Evolutionary conservation across 495 filamentous ascomycete species (phyloP).

Genomic region (Penicillium chermesinum): DNA sequence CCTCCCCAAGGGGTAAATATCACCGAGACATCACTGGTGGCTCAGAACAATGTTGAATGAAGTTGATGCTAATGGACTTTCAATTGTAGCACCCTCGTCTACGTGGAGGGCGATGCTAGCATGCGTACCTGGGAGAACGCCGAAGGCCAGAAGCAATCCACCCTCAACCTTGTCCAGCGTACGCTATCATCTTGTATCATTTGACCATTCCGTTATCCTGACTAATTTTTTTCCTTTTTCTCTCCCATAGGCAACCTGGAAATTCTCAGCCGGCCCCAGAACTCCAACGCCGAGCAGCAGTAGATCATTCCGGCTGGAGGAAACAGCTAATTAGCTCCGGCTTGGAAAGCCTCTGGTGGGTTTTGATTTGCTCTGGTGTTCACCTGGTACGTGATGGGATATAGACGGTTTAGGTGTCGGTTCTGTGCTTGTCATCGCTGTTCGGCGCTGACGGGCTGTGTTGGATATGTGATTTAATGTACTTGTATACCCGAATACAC

Average conservation of each 20-base stretch:
- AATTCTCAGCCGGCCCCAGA: conserved; percentile 47
- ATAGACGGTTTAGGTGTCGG: not conserved
- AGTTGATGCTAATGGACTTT: conserved; percentile 1
- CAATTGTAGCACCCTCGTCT: conserved; percentile 55
- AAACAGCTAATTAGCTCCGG: not conserved
- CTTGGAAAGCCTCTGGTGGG: too few relatives aligned
- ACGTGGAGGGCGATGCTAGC: conserved; percentile 66
- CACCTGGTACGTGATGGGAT: conserved; percentile 1
- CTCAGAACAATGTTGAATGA: too few relatives aligned
- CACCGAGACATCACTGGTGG: not conserved
- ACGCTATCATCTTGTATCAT: conserved; percentile 29
- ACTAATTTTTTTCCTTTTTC: conserved; percentile 5
- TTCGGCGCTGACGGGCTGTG: conserved; percentile 4
- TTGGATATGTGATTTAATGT: conserved; percentile 23
- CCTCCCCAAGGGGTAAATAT: conserved; percentile 75
- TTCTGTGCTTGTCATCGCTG: not conserved
- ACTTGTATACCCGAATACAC: conserved; percentile 31
- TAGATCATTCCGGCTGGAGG: not conserved
- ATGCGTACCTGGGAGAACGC: conserved; percentile 56
- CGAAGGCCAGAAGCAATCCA: conserved; percentile 54
- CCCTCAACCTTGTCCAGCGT: conserved; percentile 69
- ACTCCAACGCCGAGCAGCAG: conserved; percentile 3
- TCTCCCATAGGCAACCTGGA: conserved; percentile 50
- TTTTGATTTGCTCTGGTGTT: conserved; percentile 3
- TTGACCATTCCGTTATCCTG: not conserved